phyloP scores from a whole-genome alignment of 208 protist genomes.

The Angomonas ambiguus region DNA sequence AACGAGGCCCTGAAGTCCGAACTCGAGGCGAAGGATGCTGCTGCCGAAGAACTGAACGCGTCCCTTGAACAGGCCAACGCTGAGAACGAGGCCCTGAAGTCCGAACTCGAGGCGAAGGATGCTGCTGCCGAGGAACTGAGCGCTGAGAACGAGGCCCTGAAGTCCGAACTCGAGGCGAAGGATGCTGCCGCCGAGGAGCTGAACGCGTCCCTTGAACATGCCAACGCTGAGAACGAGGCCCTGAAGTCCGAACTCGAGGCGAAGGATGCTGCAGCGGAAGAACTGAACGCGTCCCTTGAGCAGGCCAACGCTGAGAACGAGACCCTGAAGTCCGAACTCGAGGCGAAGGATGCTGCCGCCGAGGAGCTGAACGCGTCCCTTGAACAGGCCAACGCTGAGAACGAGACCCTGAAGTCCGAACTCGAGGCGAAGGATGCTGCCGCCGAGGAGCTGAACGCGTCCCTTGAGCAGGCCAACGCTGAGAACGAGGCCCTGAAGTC shows the following conservation, averaged over 20 bases:
- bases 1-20: not conserved
- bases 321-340: not conserved
- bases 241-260: not conserved
- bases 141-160: not conserved
- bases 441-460: not conserved
- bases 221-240: not conserved
- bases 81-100: not conserved
- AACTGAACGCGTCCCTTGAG: not conserved
- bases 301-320: not conserved
- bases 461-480: not conserved
- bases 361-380: not conserved
- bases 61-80: not conserved
- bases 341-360: not conserved
- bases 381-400: not conserved
- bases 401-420: not conserved
- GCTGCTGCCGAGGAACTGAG: not conserved
- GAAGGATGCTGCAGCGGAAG: not conserved
- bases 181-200: not conserved
- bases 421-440: not conserved
- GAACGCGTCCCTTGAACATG: not conserved
- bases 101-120: not conserved
- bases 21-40: not conserved
- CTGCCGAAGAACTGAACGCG: not conserved
- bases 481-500: not conserved
- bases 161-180: not conserved